phyloP scores from a whole-genome alignment of 2,329 filamentous ascomycete species.

The Chaetomiaceae sp. region DNA sequence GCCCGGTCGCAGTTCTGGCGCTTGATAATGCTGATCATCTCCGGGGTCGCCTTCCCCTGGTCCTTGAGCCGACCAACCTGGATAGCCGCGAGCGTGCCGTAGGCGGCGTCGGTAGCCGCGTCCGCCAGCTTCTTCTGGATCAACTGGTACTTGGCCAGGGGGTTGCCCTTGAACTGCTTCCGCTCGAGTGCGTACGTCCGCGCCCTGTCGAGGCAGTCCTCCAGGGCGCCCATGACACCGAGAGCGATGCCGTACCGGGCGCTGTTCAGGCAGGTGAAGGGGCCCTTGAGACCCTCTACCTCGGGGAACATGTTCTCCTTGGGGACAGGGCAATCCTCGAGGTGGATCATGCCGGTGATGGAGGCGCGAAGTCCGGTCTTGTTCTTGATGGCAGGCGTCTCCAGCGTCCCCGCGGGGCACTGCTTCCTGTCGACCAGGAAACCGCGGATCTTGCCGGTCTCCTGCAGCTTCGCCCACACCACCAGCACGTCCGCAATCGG shows the following conservation, averaged over 20 bases:
- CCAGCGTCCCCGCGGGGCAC: slow-evolving; percentile 81
- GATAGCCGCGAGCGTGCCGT: slow-evolving; percentile 80
- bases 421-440: slow-evolving; percentile 83
- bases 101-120: slow-evolving; percentile 84
- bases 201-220: slow-evolving; percentile 80
- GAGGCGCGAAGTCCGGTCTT: slow-evolving; percentile 92
- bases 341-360: slow-evolving; percentile 95
- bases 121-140: slow-evolving; percentile 97
- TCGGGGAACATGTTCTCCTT: slow-evolving; percentile 91
- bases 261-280: slow-evolving; percentile 91
- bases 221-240: slow-evolving; percentile 87
- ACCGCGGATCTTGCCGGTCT: slow-evolving; percentile 88
- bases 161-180: slow-evolving; percentile 94
- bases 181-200: slow-evolving; percentile 86
- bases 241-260: slow-evolving; percentile 91
- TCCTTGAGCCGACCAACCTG: slow-evolving; percentile 95
- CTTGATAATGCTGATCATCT: slow-evolving; percentile 98
- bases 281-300: slow-evolving; percentile 79
- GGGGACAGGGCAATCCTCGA: slow-evolving; percentile 85
- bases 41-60: slow-evolving; percentile 76
- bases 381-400: slow-evolving; percentile 88
- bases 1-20: slow-evolving; percentile 94
- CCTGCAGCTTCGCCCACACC: slow-evolving; percentile 88
- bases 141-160: slow-evolving; percentile 91
- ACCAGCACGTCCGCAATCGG: slow-evolving; percentile 76